Evolutionary conservation across 805 yeast genomes (phyloP).

Genomic region (Metschnikowia arizonensis): DNA sequence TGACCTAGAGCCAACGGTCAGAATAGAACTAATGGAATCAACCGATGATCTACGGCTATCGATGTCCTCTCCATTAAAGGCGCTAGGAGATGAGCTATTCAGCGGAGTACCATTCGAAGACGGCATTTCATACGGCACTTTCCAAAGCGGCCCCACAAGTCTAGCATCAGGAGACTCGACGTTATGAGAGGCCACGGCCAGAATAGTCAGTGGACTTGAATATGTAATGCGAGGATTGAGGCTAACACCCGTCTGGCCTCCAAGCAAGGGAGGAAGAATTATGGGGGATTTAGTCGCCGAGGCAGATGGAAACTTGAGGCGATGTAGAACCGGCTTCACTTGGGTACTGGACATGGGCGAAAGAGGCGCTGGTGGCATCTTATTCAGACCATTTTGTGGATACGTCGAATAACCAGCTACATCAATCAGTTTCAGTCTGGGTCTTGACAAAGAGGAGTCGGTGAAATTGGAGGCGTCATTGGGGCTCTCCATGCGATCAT

Average conservation of each 20-base stretch:
- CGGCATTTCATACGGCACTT: slow-evolving; percentile 59
- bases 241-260: slow-evolving; percentile 10
- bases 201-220: background rate
- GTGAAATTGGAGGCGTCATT: background rate
- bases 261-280: slow-evolving; percentile 18
- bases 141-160: slow-evolving; percentile 51
- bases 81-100: slow-evolving; percentile 16
- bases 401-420: slow-evolving; percentile 5
- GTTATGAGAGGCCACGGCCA: background rate
- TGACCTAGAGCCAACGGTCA: slow-evolving; percentile 33
- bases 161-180: slow-evolving; percentile 20
- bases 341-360: slow-evolving; percentile 11
- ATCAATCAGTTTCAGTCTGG: slow-evolving; percentile 17
- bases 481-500: slow-evolving; percentile 25
- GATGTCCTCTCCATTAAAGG: slow-evolving; percentile 8
- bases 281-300: slow-evolving; percentile 14
- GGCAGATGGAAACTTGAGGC: slow-evolving; percentile 10
- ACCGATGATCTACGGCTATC: slow-evolving; percentile 41
- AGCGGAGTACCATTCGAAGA: slow-evolving; percentile 15
- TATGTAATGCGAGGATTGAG: background rate
- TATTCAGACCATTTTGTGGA: slow-evolving; percentile 1
- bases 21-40: slow-evolving; percentile 48
- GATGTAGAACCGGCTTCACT: slow-evolving; percentile 14
- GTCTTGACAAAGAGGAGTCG: slow-evolving; percentile 6
- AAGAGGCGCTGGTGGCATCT: slow-evolving; percentile 6